phyloP scores from a whole-genome alignment of 1,284 basidiomycete genomes.

The Baeospora myosura region DNA sequence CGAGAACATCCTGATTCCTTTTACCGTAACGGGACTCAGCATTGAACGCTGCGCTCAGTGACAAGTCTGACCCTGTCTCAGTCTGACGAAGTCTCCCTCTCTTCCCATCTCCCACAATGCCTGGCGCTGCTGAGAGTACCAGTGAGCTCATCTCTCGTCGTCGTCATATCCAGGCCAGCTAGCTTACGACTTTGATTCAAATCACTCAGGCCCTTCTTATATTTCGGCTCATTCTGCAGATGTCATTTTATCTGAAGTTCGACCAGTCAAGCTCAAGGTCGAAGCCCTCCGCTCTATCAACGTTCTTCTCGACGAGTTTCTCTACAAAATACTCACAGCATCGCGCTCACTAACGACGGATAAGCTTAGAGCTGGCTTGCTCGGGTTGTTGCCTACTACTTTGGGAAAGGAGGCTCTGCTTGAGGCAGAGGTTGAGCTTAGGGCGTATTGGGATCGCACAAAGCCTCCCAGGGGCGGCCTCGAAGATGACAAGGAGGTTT shows the following conservation, averaged over 20 bases:
- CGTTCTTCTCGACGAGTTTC: constrained; percentile 80
- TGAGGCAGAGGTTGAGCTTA: constrained; percentile 86
- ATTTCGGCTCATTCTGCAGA: constrained; percentile 78
- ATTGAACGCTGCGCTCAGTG: too few relatives aligned
- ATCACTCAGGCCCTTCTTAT: constrained; percentile 50
- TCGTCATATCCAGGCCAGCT: too few relatives aligned
- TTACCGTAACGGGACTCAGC: too few relatives aligned
- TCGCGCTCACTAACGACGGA: constrained; percentile 71
- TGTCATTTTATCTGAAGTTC: constrained; percentile 82
- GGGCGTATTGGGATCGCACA: constrained; percentile 76
- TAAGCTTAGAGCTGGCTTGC: constrained; percentile 66
- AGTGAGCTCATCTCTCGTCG: too few relatives aligned
- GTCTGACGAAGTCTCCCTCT: too few relatives aligned
- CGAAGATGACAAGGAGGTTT: constrained; percentile 45
- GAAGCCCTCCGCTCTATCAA: constrained; percentile 77
- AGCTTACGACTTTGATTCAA: too few relatives aligned
- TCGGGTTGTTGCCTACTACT: constrained; percentile 66
- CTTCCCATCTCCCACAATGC: too few relatives aligned
- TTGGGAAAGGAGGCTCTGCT: constrained; percentile 86
- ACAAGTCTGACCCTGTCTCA: too few relatives aligned
- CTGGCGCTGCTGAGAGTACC: too few relatives aligned
- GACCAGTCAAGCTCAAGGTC: constrained; percentile 75
- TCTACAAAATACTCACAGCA: constrained; percentile 65
- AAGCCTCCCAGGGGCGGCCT: constrained; percentile 27
- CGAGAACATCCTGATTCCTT: too few relatives aligned